Evolutionary conservation across 169 alveolate genomes (phyloP), one percentile per base, ranked within the genome.

Genomic region (Miamiensis avidus): DNA sequence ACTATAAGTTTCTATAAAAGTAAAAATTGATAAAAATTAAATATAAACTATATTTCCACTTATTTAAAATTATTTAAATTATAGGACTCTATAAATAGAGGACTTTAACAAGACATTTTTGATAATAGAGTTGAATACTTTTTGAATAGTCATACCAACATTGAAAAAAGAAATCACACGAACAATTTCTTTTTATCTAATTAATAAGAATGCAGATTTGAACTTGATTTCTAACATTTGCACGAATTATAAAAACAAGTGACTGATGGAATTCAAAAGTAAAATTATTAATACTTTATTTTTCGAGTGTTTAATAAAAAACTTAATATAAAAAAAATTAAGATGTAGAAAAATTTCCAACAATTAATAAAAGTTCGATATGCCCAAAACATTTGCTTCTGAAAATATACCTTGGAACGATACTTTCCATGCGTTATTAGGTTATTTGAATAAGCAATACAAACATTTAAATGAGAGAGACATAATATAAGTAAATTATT

Each of bases 21-120:
- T 49, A 49, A 11, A 49, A 49, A 49, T 49, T 11, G 20, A 49
- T 11, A 49, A 11, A 11, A 11, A 49, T 11, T 49, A 11, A 49
- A 20, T 49, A 11, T 49, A 49, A 11, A 11, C 20, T 49, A 49
- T 49, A 11, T 11, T 49, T 49, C 4, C 4, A 49, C 4, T 11
- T 49, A 49, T 49, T 49, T 49, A 49, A 49, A 11, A 79, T n/a
- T n/a, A n/a, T n/a, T n/a, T n/a, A n/a, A n/a, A n/a, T n/a, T n/a
- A n/a, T n/a, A 79, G 65, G 33, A 79, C 28, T 65, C 64, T 20
- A 34, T 79, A 34, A 34, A 79, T 20, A 79, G 84, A 65, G 84
- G 65, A 28, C 34, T 79, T 49, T 49, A 65, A 4, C 29, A 79
- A 49, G 84, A 79, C 26, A 65, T 72, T n/a, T 79, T 79, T 49